Percentiles rank a stretch among this genome's conserved stretches.
Conservation (phyloP, 2,329 filamentous ascomycete genomes). For the Pseudocercospora fijiensis region DNA sequence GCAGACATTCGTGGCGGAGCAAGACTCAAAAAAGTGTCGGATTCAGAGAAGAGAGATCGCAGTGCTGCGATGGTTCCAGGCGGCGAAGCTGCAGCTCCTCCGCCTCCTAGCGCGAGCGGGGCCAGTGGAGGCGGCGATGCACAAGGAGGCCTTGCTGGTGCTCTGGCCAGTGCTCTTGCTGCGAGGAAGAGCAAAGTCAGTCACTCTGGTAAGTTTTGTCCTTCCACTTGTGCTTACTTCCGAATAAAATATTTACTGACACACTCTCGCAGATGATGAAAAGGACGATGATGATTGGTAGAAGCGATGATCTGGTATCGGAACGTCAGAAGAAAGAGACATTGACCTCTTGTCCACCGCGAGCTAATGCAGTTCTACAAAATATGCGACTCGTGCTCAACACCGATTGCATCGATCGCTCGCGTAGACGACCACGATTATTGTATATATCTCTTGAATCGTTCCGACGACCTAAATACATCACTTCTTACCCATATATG, state of each 20-base stretch:
- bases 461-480: background rate
- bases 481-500: too few relatives aligned
- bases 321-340: background rate
- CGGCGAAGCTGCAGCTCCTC: constrained; percentile 51
- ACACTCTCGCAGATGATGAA: constrained; percentile 64
- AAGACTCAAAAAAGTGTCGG: constrained; percentile 71
- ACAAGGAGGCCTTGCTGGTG: constrained; percentile 46
- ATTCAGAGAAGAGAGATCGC: constrained; percentile 67
- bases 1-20: constrained; percentile 69
- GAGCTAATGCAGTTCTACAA: background rate
- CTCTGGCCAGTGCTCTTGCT: constrained; percentile 77
- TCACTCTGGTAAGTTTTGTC: constrained; percentile 75
- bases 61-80: constrained; percentile 64
- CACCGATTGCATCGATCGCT: background rate
- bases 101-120: constrained; percentile 55
- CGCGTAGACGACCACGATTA: background rate
- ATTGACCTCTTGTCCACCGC: background rate
- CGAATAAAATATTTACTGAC: background rate
- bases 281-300: constrained; percentile 74
- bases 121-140: constrained; percentile 56
- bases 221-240: background rate
- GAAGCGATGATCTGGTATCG: constrained; percentile 7
- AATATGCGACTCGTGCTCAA: background rate
- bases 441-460: background rate
- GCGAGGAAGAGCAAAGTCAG: constrained; percentile 91